Percentiles rank a stretch among this genome's conserved stretches.
Conservation (phyloP, 495 filamentous ascomycete species). For the Daldinia childiae region DNA sequence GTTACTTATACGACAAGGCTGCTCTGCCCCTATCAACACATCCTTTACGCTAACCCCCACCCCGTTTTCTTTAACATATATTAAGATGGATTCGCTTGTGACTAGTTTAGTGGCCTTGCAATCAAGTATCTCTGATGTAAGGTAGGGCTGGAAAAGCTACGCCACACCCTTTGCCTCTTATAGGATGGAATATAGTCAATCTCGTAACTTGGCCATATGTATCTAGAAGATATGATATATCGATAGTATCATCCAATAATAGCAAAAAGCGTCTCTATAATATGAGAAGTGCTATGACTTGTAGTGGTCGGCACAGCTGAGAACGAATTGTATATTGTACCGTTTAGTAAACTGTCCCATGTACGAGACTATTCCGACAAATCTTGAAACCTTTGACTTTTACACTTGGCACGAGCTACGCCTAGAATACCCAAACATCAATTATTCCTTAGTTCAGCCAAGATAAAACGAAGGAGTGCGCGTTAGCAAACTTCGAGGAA, state of each 20-base stretch:
- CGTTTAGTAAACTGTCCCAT: too few relatives aligned
- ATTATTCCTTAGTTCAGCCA: too few relatives aligned
- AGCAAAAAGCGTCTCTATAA: neutral
- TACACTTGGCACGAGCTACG: too few relatives aligned
- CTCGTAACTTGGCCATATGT: neutral
- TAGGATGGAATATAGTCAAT: neutral
- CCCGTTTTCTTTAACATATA: neutral
- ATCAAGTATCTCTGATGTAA: neutral
- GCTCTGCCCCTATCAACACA: neutral
- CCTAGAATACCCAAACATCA: too few relatives aligned
- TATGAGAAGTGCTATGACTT: neutral
- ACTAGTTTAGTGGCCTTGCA: neutral
- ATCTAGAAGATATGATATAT: neutral
- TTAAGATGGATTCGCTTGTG: neutral
- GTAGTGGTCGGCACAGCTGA: neutral
- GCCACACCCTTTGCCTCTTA: conserved; percentile 6
- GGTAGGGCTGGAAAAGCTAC: neutral
- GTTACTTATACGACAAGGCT: neutral
- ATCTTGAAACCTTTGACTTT: too few relatives aligned
- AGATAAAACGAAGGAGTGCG: too few relatives aligned
- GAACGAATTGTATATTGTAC: neutral
- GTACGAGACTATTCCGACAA: neutral
- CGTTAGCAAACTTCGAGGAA: too few relatives aligned
- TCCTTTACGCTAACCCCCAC: neutral
- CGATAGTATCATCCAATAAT: neutral